Evolutionary conservation across 164 flowering plant species (phyloP).

Genomic region (Stephania cephalantha): DNA sequence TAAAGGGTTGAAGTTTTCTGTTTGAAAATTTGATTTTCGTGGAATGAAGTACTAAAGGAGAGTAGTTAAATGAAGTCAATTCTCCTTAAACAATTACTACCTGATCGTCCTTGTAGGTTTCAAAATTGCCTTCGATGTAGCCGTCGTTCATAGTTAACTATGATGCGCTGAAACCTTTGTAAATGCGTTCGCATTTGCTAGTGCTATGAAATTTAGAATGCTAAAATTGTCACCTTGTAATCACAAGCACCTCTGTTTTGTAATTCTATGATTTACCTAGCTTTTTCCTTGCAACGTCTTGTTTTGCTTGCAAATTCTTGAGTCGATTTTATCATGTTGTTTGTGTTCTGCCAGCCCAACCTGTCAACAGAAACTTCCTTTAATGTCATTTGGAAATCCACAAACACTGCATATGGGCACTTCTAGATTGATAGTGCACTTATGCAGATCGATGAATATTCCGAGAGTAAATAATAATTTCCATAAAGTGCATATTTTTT

Average conservation of each 20-base stretch:
- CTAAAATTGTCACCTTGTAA: not conserved
- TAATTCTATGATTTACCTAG: not conserved
- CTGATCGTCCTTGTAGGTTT: too few species aligned
- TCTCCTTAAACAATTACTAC: not conserved
- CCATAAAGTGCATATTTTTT: not conserved
- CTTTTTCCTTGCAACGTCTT: not conserved
- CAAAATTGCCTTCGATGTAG: too few species aligned
- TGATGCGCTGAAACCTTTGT: too few species aligned
- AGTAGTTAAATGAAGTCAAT: not conserved
- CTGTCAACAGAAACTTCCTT: not conserved
- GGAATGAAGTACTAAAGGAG: not conserved
- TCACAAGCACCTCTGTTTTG: not conserved
- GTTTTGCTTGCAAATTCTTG: not conserved
- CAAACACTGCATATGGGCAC: not conserved
- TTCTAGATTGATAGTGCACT: not conserved
- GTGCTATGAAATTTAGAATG: not conserved
- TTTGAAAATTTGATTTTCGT: not conserved
- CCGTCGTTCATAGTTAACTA: too few species aligned
- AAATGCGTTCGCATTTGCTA: too few species aligned
- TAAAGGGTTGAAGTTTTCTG: not conserved
- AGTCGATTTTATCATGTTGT: not conserved
- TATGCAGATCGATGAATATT: not conserved
- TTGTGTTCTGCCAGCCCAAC: not conserved
- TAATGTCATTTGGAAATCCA: not conserved
- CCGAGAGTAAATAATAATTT: not conserved